Evolutionary conservation across 106 monocot genomes (phyloP).

Genomic region (Dendrobium officinale): DNA sequence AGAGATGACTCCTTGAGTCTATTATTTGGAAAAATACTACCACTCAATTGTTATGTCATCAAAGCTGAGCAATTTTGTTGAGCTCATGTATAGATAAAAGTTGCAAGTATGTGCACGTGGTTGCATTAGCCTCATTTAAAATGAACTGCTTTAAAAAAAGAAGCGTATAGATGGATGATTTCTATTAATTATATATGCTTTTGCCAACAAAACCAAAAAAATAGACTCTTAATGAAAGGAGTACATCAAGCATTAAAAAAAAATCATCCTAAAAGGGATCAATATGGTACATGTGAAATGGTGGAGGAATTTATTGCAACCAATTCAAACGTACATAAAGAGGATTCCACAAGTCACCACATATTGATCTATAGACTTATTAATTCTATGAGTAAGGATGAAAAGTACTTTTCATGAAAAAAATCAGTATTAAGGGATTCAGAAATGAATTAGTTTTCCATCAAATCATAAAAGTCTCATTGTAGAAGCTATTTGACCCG

Average conservation of each 20-base stretch:
- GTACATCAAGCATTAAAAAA: background rate
- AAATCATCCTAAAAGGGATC: background rate
- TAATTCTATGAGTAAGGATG: background rate
- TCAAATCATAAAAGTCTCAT: background rate
- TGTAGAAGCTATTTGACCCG: background rate
- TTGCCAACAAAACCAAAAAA: background rate
- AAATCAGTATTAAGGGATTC: background rate
- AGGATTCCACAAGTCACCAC: background rate
- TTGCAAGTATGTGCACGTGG: background rate
- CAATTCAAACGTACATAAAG: background rate
- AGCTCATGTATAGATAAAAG: background rate
- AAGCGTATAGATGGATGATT: background rate
- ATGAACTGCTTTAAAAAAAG: background rate
- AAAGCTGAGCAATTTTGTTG: background rate
- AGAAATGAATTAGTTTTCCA: background rate
- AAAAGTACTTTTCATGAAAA: background rate
- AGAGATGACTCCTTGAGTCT: background rate
- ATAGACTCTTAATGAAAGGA: background rate
- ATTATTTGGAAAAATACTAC: background rate
- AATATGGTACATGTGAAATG: background rate
- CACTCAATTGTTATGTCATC: background rate
- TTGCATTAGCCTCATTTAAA: background rate
- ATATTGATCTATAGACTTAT: background rate
- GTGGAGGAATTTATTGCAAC: background rate
- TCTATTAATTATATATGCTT: background rate